Base-by-base conservation (phyloP, 202 grass and related monocot species). In the Miscanthus sacchariflorus region DNA sequence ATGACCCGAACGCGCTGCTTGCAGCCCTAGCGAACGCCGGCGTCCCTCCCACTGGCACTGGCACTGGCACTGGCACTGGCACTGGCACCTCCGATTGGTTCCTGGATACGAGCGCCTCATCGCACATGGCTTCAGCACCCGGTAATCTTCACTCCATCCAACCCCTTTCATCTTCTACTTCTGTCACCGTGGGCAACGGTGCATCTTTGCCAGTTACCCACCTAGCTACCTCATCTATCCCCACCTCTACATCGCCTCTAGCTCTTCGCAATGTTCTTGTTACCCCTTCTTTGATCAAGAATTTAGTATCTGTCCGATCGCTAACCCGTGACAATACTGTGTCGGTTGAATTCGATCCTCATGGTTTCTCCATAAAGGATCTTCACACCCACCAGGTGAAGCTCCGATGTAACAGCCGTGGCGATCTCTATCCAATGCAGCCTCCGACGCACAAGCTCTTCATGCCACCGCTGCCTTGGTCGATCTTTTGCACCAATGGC, bases 1-100 rank as follows among this genome's bases (percentile, higher is more conserved):
- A 46, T 0, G 56, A 21, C 0, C 2, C 19, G 3, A 59, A 7
- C 6, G 18, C 6, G 0, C 17, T 59, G 0, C 7, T 59, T 5
- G 19, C 5, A 19, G 19, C 56, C 5, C 7, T 23, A 1, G 21
- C 21, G 15, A 61, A 3, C 2, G 7, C 21, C 56, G 56, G 21
- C 19, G 50, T 54, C 0, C 59, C 59, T 0, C 59, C 21, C 0
- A 0, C 21, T 3, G n/a, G 59, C 59, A 23, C 30, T 1, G 35
- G n/a, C n/a, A n/a, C n/a, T n/a, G n/a, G n/a, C n/a, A n/a, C n/a
- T n/a, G n/a, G n/a, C n/a, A n/a, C n/a, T n/a, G n/a, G n/a, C n/a
- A n/a, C n/a, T n/a, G n/a, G 68, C 68, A 1, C 68, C 30, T 38
- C 70, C 0, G 19, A 72, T 0, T 72, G 70, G 36, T 72, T 43